Percentiles rank a stretch among this genome's conserved stretches.
These are phyloP conservation scores for Friedmanniomyces endolithicus DNA, from an alignment of 495 filamentous ascomycete species.

Conservation along the genomic window DNA sequence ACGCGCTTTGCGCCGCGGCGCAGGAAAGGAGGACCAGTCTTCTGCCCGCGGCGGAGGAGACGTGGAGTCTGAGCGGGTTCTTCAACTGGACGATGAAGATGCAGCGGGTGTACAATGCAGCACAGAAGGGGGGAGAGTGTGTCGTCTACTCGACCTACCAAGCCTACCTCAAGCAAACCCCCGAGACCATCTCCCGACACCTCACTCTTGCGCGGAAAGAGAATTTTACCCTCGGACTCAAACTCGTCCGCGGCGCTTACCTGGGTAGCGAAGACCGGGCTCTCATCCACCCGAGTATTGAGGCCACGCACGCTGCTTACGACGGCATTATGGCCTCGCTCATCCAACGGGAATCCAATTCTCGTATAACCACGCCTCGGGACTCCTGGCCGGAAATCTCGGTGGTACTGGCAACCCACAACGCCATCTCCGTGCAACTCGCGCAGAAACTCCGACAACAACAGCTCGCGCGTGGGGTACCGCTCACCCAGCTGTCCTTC, in stretches of 20 bases:
- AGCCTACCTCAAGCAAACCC: slow-evolving; percentile 66
- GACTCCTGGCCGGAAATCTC: slow-evolving; percentile 49
- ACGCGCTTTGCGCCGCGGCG: slow-evolving; percentile 65
- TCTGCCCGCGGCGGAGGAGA: slow-evolving; percentile 86
- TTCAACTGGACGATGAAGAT: slow-evolving; percentile 72
- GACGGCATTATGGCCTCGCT: slow-evolving; percentile 48
- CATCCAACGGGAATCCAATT: slow-evolving; percentile 37
- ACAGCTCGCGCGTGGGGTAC: slow-evolving; percentile 36
- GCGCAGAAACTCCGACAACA: slow-evolving; percentile 48
- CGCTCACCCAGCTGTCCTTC: slow-evolving; percentile 53
- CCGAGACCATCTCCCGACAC: slow-evolving; percentile 51
- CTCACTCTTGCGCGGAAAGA: slow-evolving; percentile 52
- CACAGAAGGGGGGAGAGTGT: slow-evolving; percentile 34
- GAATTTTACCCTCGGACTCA: slow-evolving; percentile 71
- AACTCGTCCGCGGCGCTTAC: slow-evolving; percentile 89
- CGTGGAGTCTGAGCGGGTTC: slow-evolving; percentile 66
- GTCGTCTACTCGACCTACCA: slow-evolving; percentile 70
- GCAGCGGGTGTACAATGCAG: slow-evolving; percentile 59
- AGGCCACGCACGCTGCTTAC: slow-evolving; percentile 62
- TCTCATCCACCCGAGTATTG: slow-evolving; percentile 68
- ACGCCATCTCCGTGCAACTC: slow-evolving; percentile 63
- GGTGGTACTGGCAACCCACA: slow-evolving; percentile 83
- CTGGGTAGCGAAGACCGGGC: slow-evolving; percentile 65
- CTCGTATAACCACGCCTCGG: slow-evolving; percentile 35
- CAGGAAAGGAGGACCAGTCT: slow-evolving; percentile 55